Evolutionary conservation across 495 filamentous ascomycete species (phyloP), one percentile per base, ranked within the genome.

Genomic region (Tuber magnatum): DNA sequence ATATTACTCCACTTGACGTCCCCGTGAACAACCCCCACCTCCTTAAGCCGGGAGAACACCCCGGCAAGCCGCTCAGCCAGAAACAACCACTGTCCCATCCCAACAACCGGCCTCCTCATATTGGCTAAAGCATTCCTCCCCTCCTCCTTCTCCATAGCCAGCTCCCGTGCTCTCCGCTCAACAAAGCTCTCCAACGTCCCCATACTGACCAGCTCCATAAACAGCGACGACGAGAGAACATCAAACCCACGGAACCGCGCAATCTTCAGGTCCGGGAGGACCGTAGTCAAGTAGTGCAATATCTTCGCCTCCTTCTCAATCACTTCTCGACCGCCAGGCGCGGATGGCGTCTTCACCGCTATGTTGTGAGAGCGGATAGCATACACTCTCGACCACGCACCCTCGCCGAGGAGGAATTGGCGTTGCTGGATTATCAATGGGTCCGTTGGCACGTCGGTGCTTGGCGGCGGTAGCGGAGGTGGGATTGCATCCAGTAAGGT

Each of bases 1-100:
- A 82, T 72, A 41, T 82, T 82, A 65, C 77, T 51, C 80, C 75
- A 82, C 51, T 82, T 82, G 24, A 82, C 68, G 28, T 82, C 81
- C 20, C 81, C 81, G 10, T 82, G 81, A 68, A 82, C 78, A 20
- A 82, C 76, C 0, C 75, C 73, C 0, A 48, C 70, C 3, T n/a
- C 61, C 28, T 82, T 80, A 7, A 82, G 73, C n/a, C 48, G 38
- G n/a, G 48, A 35, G 44, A 82, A 78, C 12, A 78, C 74, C 1
- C 35, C 65, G n/a, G 65, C 68, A 16, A 82, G 71, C 9, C 74
- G 41, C 48, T 80, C 72, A 0, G 81, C 78, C 12, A 80, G 40
- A 24, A 79, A 80, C 20, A 82, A 46, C 81, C 81, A 82, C 69
- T 80, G 74, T 5, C 72, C 71, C 16, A 80, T 71, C 9, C 80